A percentile compares a stretch with the other conserved stretches of the same genome.
Conservation (phyloP, 2,329 filamentous ascomycete genomes). For the Ophidiomyces ophidiicola region DNA sequence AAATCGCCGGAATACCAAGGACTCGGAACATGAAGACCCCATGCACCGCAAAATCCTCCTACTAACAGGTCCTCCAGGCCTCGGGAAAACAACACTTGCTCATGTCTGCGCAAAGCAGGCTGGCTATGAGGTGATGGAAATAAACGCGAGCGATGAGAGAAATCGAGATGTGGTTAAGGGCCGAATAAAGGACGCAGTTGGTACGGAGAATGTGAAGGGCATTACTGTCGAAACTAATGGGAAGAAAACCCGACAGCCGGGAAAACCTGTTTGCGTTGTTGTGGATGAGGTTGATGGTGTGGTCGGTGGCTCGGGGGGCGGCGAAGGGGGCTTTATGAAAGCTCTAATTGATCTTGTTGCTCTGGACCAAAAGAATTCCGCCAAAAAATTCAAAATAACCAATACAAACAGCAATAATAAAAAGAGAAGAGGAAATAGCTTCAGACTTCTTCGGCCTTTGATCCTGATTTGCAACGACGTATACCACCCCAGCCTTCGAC, state of each 20-base stretch:
- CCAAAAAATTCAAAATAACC: slow-evolving; percentile 18
- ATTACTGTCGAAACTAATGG: slow-evolving; percentile 39
- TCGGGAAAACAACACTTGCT: slow-evolving; percentile 91
- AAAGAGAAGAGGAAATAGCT: slow-evolving; percentile 66
- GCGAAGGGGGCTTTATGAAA: slow-evolving; percentile 89
- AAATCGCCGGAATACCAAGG: slow-evolving; percentile 41
- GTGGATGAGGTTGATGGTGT: slow-evolving; percentile 97
- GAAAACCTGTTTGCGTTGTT: slow-evolving; percentile 80
- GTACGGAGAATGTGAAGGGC: slow-evolving; percentile 81
- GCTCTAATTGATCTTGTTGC: slow-evolving; percentile 83
- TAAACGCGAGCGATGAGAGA: slow-evolving; percentile 94
- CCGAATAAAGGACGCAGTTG: slow-evolving; percentile 78
- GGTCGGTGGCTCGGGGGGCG: slow-evolving; percentile 61
- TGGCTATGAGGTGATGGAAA: slow-evolving; percentile 91
- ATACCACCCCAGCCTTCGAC: slow-evolving; percentile 78
- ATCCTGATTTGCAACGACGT: slow-evolving; percentile 96
- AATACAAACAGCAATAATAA: slow-evolving; percentile 39
- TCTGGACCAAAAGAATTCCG: slow-evolving; percentile 70
- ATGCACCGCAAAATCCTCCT: slow-evolving; percentile 78
- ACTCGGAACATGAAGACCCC: slow-evolving; percentile 52
- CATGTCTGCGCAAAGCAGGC: slow-evolving; percentile 93
- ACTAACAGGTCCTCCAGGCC: slow-evolving; percentile 77
- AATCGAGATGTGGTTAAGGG: slow-evolving; percentile 82
- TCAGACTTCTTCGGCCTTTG: slow-evolving; percentile 72
- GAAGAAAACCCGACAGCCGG: slow-evolving; percentile 52